A percentile compares a stretch with the other conserved stretches of the same genome.
Conservation (phyloP, 371 early-diverging fungal genomes). For the Mortierella sp. region DNA sequence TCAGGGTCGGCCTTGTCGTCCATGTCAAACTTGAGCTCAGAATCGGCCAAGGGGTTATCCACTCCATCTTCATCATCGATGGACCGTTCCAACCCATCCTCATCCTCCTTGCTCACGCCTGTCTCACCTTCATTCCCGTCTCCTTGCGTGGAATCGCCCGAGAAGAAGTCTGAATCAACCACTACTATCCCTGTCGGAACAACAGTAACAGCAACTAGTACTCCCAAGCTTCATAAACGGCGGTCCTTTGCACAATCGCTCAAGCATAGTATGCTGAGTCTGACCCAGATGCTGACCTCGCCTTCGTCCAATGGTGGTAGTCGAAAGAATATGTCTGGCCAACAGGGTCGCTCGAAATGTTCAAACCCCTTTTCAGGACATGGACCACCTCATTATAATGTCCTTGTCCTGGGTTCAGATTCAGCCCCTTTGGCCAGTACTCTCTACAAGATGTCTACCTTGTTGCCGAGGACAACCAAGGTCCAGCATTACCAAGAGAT, state of each 20-base stretch:
- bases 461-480: constrained; percentile 37
- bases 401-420: constrained; percentile 47
- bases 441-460: constrained; percentile 47
- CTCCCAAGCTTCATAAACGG: constrained; percentile 38
- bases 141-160: neutral
- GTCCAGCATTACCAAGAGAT: constrained; percentile 52
- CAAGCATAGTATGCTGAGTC: constrained; percentile 32
- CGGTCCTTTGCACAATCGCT: constrained; percentile 48
- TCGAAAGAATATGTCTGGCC: no score
- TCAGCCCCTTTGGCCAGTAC: constrained; percentile 51
- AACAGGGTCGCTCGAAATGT: no score
- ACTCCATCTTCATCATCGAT: no score
- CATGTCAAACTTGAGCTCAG: no score
- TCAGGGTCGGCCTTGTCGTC: no score
- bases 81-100: neutral
- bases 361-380: neutral
- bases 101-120: constrained; percentile 1
- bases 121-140: neutral
- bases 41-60: no score
- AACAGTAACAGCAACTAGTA: neutral
- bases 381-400: constrained; percentile 45
- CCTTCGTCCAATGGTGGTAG: neutral
- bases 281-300: constrained; percentile 26
- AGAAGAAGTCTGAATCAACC: no score
- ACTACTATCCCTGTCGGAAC: no score